phyloP scores from a whole-genome alignment of 2,329 filamentous ascomycete species.

The Colletotrichum agaves region DNA sequence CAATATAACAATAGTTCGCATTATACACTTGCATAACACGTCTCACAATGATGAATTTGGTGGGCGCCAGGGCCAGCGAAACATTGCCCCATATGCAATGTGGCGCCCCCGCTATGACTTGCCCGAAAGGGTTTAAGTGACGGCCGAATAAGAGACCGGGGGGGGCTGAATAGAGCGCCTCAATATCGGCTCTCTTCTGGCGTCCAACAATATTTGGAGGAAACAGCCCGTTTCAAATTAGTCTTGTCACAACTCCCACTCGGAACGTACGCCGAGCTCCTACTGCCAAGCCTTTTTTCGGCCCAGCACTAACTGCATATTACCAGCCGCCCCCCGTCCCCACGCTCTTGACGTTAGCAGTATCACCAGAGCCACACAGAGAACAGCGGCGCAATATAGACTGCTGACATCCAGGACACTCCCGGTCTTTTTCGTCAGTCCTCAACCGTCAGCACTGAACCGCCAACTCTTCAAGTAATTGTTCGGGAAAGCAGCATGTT shows the following conservation, averaged over 20 bases:
- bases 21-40: no score
- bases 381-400: constrained; percentile 15
- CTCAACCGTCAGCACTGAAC: neutral
- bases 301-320: constrained; percentile 8
- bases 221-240: constrained; percentile 23
- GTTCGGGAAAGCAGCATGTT: constrained; percentile 1
- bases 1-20: no score
- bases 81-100: no score
- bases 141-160: no score
- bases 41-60: no score
- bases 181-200: neutral
- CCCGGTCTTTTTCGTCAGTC: neutral
- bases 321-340: neutral
- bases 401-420: constrained; percentile 5
- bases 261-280: constrained; percentile 29
- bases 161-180: no score
- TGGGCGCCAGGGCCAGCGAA: no score
- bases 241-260: constrained; percentile 11
- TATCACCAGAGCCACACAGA: constrained; percentile 15
- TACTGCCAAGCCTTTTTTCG: constrained; percentile 32
- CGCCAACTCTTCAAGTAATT: neutral
- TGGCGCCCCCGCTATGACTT: no score
- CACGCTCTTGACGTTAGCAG: constrained; percentile 18
- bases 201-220: neutral
- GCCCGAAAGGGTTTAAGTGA: no score